Percentiles rank a stretch among this genome's conserved stretches.
These are phyloP conservation scores for Candida germanica DNA, from an alignment of 805 yeast species.

Conservation along the genomic window DNA sequence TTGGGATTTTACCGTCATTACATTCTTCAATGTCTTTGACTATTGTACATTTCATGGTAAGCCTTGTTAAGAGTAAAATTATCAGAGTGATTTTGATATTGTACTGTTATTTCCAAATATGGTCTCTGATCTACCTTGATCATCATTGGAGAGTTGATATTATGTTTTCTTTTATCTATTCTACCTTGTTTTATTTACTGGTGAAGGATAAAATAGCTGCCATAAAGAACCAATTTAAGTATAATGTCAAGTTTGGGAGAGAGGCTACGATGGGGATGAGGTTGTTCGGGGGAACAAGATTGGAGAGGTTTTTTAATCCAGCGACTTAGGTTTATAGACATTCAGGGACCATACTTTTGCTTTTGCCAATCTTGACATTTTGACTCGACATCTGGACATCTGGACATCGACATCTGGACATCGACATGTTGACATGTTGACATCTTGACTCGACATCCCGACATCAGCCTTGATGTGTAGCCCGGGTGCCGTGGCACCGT, in stretches of 20 bases:
- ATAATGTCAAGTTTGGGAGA: conserved; percentile 33
- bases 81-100: conserved; percentile 34
- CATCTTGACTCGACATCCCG: too few species aligned
- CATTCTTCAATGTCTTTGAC: conserved; percentile 65
- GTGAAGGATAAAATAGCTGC: conserved; percentile 16
- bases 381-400: too few species aligned
- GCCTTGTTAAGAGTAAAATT: conserved; percentile 34
- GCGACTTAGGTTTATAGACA: too few species aligned
- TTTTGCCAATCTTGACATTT: too few species aligned
- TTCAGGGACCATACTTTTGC: too few species aligned
- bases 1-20: conserved; percentile 63
- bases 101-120: conserved; percentile 62
- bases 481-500: too few species aligned
- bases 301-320: conserved; percentile 55
- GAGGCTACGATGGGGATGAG: conserved; percentile 62
- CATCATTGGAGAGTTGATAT: conserved; percentile 71
- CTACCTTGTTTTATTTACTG: conserved; percentile 12
- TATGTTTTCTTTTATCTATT: conserved; percentile 51
- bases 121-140: conserved; percentile 72
- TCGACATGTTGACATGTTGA: too few species aligned
- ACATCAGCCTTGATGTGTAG: too few species aligned
- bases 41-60: conserved; percentile 42
- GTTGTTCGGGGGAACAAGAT: conserved; percentile 46
- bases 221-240: conserved; percentile 32
- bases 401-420: too few species aligned